Evolutionary conservation across 345 rosid genomes (phyloP), one percentile per base, ranked within the genome.

Genomic region (Lepidium aucheri): DNA sequence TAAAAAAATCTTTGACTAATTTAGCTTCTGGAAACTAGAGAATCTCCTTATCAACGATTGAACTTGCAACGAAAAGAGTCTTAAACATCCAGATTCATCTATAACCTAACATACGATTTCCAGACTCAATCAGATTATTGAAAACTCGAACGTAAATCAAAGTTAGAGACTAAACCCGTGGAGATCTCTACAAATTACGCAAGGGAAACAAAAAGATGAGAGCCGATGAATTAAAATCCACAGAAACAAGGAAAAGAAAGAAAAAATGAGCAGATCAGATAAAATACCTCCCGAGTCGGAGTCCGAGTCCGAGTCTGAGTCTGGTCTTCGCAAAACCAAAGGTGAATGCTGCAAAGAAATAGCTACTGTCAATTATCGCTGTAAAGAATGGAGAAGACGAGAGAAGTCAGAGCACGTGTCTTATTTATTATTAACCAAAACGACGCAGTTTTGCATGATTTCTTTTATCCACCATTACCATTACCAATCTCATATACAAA

Each of bases 261-360:
- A 49, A 43, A 12, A 24, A 35, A 1, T 24, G 45, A 49, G 54
- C 42, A 73, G 76, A 73, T 65, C 72, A 65, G 60, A 59, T 6
- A 20, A 42, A 22, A 26, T 35, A 59, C 72, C 76, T 73, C 30
- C 10, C 22, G 51, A 65, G 40, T 52, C 34, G 15, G 70, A 49
- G 46, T 44, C 60, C 36, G 30, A 10, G 52, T 24, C 26, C 26
- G 26, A 45, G 50, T 45, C 14, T 11, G 53, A 47, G 53, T 18
- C 43, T 16, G 43, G 65, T 70, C 75, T 70, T 44, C 40, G 38
- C 39, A 18, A 71, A 28, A 28, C 32, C 49, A 7, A 63, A 49
- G 40, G 32, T 56, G 3, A 52, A 15, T 34, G 44, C 43, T 53
- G 9, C 22, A 34, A 54, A 11, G 44, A 38, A 38, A 20, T 56